Base-by-base conservation (phyloP, 768 basidiomycete genomes). In the Podaxis sp. region DNA sequence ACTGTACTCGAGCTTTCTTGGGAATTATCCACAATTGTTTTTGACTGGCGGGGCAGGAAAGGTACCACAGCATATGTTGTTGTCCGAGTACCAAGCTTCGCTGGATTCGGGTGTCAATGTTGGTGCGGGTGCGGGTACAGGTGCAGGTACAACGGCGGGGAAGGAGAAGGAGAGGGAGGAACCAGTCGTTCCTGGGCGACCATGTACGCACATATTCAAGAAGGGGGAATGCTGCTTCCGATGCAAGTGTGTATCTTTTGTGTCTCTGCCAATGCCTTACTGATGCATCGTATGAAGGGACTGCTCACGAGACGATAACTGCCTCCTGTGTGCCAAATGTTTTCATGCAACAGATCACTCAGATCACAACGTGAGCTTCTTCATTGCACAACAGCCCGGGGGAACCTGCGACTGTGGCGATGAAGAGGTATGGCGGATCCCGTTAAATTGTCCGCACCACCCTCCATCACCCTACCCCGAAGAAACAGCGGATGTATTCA, bases 361-460 rank as follows among this genome's bases (percentile, higher is more conserved):
- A 22, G 87, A 86, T 50, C 96, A 98, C 77, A 96, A 94, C 66
- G 87, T 98, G 67, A 90, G 90, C 63, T 96, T 98, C 78, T 94
- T 93, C 74, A 90, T 97, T 66, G 89, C 91, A 6, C 92, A 93
- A 62, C 94, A 97, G 67, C 89, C 91, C 0, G 91, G 95, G 4
- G 92, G 94, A 5, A 95, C 93, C 67, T 99, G 97, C 71, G 95
- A 98, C 74, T 98, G 96, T 68, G 94, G 95, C n/a, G 96, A 98
- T 69, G 79, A 83, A 24, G 91, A 96, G 69, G 93, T 93, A 1
- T 98, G 96, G 94, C 82, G 87, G 36, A 68, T 71, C 4, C 77
- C 84, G 4, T 80, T 91, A 13, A 73, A 79, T 12, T 96, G 94
- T 72, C 86, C 88, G 0, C 85, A 84, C 69, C 94, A 96, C 69